phyloP scores from a whole-genome alignment of 2,329 filamentous ascomycete genomes.

The Aurifilum marmelostoma region DNA sequence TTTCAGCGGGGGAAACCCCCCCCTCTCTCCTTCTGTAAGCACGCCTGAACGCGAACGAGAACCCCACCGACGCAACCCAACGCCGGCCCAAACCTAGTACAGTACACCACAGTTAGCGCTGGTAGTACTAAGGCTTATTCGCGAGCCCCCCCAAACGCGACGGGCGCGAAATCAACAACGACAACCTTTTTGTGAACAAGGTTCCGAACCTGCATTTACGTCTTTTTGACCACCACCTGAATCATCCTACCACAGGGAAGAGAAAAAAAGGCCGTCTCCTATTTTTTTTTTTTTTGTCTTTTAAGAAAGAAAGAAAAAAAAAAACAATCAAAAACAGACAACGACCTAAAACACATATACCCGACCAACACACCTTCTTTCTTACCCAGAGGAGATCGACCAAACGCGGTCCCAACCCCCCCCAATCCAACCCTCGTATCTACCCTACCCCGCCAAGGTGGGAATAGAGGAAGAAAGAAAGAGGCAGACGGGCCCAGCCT shows the following conservation, averaged over 20 bases:
- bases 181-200: not conserved
- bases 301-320: not conserved
- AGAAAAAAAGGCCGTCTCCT: no score
- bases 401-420: no score
- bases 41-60: not conserved
- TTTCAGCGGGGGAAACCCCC: not conserved
- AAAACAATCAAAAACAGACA: not conserved
- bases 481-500: not conserved
- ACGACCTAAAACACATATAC: conserved; percentile 7
- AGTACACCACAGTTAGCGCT: no score
- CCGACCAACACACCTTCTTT: not conserved
- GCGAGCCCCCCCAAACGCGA: not conserved
- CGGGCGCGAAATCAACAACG: not conserved
- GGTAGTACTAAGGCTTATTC: not conserved
- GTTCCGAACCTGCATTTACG: not conserved
- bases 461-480: not conserved
- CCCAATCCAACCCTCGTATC: not conserved
- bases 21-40: no score
- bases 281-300: no score
- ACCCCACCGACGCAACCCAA: not conserved
- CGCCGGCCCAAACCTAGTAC: no score
- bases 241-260: not conserved
- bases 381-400: not conserved
- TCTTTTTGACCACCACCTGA: not conserved
- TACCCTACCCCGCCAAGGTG: not conserved